A percentile compares a stretch with the other conserved stretches of the same genome.
Evolutionary conservation across 1,139 yeast species (phyloP).

Genomic region (Diutina mesorugosa): DNA sequence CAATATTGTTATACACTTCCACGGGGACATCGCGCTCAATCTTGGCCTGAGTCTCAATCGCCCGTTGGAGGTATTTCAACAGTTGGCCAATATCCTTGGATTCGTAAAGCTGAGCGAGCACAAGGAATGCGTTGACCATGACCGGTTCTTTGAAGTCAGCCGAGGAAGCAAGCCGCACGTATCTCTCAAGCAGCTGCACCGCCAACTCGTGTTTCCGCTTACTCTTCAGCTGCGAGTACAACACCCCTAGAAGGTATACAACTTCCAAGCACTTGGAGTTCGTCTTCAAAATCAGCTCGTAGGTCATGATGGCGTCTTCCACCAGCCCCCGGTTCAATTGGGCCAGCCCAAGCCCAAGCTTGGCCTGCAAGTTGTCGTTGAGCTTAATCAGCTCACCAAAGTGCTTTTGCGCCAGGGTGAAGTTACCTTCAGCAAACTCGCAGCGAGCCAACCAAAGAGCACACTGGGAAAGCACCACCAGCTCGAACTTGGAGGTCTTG

Average conservation of each 20-base stretch:
- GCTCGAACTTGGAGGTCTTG: constrained; percentile 17
- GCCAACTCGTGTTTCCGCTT: constrained; percentile 34
- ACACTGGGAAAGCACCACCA: constrained; percentile 55
- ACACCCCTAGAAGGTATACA: constrained; percentile 59
- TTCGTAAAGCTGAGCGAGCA: constrained; percentile 60
- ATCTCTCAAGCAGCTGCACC: constrained; percentile 56
- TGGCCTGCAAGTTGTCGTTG: constrained; percentile 53
- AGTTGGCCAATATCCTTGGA: constrained; percentile 45
- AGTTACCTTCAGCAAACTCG: constrained; percentile 45
- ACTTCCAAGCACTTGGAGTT: constrained; percentile 68
- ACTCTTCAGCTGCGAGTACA: constrained; percentile 43
- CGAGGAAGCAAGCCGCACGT: constrained; percentile 41
- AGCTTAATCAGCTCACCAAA: constrained; percentile 62
- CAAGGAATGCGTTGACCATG: constrained; percentile 53
- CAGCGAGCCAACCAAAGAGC: constrained; percentile 82
- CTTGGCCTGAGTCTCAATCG: constrained; percentile 37
- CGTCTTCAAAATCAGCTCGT: constrained; percentile 59
- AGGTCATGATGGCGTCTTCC: constrained; percentile 78
- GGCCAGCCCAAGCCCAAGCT: constrained; percentile 78
- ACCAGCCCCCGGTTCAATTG: constrained; percentile 61
- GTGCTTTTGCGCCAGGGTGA: constrained; percentile 53
- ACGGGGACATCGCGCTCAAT: constrained; percentile 41
- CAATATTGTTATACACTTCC: constrained; percentile 71
- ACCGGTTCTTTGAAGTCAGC: constrained; percentile 40
- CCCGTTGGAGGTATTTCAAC: constrained; percentile 41